These are phyloP conservation scores for Silene coronaria DNA, from an alignment of 179 eudicot species.

Conservation along the genomic window DNA sequence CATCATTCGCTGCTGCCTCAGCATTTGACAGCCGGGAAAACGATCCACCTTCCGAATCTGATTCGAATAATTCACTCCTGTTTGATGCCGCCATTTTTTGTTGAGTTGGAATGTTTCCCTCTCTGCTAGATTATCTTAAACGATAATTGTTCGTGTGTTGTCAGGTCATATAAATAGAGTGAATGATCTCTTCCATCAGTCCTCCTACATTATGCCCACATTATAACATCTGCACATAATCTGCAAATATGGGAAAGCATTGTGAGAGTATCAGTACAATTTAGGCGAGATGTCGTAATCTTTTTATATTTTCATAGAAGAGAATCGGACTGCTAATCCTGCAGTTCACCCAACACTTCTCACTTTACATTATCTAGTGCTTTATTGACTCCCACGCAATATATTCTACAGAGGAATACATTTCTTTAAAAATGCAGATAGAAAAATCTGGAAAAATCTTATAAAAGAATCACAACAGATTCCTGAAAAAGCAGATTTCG, in stretches of 20 bases:
- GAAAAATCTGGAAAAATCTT: not conserved
- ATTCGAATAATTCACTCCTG: constrained; percentile 51
- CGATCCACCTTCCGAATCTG: constrained; percentile 29
- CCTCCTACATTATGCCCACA: not conserved
- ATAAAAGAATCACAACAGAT: not conserved
- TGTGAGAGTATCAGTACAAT: not conserved
- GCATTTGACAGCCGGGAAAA: constrained; percentile 49
- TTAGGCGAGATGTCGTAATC: not conserved
- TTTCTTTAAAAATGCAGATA: not conserved
- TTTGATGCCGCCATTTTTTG: constrained; percentile 52
- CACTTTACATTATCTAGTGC: not conserved
- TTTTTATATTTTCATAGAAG: no score
- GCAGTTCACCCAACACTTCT: not conserved
- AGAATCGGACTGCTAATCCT: not conserved
- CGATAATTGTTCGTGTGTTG: not conserved
- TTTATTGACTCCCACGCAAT: not conserved
- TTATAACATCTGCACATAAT: not conserved
- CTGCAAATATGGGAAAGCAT: not conserved
- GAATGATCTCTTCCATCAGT: not conserved
- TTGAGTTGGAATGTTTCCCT: not conserved
- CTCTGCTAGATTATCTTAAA: not conserved
- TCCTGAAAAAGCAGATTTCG: no score
- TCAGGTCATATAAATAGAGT: not conserved
- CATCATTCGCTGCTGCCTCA: constrained; percentile 48
- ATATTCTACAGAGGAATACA: not conserved